Evolutionary conservation across 2,329 filamentous ascomycete genomes (phyloP).

Genomic region (Neonectria sp.): DNA sequence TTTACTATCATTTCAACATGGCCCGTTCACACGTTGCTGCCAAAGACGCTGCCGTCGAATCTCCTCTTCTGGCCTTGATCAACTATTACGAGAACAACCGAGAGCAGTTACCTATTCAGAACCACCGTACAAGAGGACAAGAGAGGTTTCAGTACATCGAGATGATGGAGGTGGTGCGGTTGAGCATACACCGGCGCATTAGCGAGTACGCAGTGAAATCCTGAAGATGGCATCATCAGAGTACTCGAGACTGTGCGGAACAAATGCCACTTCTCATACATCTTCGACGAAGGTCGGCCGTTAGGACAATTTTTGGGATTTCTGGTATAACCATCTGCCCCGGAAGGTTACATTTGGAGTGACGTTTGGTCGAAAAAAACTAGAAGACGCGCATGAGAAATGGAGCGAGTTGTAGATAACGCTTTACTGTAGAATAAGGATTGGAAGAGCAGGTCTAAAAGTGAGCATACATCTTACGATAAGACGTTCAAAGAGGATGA

Average conservation of each 20-base stretch:
- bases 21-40: conserved; percentile 5
- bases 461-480: no score
- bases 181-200: neutral
- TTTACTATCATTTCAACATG: neutral
- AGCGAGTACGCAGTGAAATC: neutral
- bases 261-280: conserved; percentile 10
- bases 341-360: conserved; percentile 7
- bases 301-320: conserved; percentile 16
- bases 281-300: conserved; percentile 8
- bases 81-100: conserved; percentile 1
- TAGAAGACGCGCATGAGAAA: no score
- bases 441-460: no score
- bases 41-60: neutral
- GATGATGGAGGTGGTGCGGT: conserved; percentile 20
- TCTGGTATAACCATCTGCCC: conserved; percentile 2
- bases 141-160: conserved; percentile 4
- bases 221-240: conserved; percentile 8
- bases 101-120: neutral
- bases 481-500: no score
- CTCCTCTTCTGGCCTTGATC: neutral
- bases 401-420: no score
- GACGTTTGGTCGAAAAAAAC: neutral
- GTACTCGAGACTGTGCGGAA: neutral
- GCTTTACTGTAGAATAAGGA: no score
- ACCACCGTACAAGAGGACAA: neutral